Evolutionary conservation across 2,329 filamentous ascomycete species (phyloP), one percentile per base, ranked within the genome.

Genomic region (Sclerotinia subarctica): DNA sequence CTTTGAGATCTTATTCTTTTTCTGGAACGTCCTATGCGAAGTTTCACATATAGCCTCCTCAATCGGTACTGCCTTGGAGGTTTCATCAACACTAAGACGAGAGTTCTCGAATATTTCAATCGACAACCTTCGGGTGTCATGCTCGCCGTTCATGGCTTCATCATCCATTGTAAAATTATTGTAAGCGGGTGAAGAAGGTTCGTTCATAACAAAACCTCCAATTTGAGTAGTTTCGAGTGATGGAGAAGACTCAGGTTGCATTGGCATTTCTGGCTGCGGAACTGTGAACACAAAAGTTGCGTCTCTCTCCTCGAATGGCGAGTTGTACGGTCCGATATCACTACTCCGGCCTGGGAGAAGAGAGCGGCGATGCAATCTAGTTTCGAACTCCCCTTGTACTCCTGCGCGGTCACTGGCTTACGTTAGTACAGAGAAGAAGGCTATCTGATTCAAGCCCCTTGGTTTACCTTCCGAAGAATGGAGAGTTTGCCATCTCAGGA

Each of bases 1-100:
- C 60, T 85, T 85, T 0, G 93, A 96, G 21, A 86, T 73, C 70
- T 84, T 78, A 71, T 86, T 84, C 72, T 81, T 85, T 17, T 74
- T 73, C 26, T n/a, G 35, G 26, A 26, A 26, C 6, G 10, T 47
- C 29, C 21, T 68, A 46, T 49, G 60, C 51, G 15, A 15, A 13
- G 19, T 42, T 17, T 24, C 65, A n/a, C 5, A 51, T 29, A 5
- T 56, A 10, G 42, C 17, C n/a, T 21, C 63, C 47, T 59, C 52
- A 17, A 47, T 19, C 11, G 56, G 21, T 35, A 8, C 21, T 5
- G 4, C 38, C 38, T 42, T 63, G 13, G n/a, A n/a, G 24, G 32
- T 19, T 52, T 29, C 35, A 1, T 32, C 19, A 15, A 46, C 38
- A 26, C 56, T 54, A 24, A 42, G 35, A 8, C 26, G 56, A 6